Percentiles rank a stretch among this genome's conserved stretches.
phyloP scores from a whole-genome alignment of 352 stramenopile genomes.

The Phytophthora idaei region DNA sequence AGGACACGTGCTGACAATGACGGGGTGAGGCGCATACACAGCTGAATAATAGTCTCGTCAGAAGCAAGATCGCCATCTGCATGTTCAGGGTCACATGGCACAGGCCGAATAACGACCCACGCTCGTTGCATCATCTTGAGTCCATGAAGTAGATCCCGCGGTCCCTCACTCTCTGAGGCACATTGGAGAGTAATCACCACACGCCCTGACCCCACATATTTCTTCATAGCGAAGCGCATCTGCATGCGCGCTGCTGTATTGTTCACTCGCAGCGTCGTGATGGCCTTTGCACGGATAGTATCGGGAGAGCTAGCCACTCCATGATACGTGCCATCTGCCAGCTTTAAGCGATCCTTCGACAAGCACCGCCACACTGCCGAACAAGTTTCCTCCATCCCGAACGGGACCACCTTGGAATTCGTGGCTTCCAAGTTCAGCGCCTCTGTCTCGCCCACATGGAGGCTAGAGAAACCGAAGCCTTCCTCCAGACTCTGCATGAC shows the following conservation, averaged over 20 bases:
- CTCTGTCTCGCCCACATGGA: slow-evolving; percentile 32
- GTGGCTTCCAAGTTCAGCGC: slow-evolving; percentile 45
- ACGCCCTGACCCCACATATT: slow-evolving; percentile 29
- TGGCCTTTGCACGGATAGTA: slow-evolving; percentile 49
- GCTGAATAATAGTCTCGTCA: slow-evolving; percentile 51
- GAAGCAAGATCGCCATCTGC: background rate
- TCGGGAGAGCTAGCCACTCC: slow-evolving; percentile 32
- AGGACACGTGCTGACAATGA: slow-evolving; percentile 33
- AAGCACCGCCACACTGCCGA: slow-evolving; percentile 47
- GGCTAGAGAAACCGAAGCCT: slow-evolving; percentile 35
- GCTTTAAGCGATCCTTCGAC: slow-evolving; percentile 38
- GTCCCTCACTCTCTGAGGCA: slow-evolving; percentile 40
- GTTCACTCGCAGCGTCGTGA: slow-evolving; percentile 45
- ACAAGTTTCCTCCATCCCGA: slow-evolving; percentile 43
- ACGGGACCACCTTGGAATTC: slow-evolving; percentile 52
- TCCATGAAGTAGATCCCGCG: slow-evolving; percentile 38
- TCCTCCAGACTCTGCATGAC: slow-evolving; percentile 39
- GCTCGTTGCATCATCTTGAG: slow-evolving; percentile 50
- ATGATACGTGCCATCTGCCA: slow-evolving; percentile 49
- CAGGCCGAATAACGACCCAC: slow-evolving; percentile 44
- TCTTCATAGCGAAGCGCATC: slow-evolving; percentile 50
- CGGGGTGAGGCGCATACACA: slow-evolving; percentile 60
- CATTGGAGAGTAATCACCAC: slow-evolving; percentile 38
- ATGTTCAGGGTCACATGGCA: slow-evolving; percentile 16
- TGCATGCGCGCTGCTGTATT: slow-evolving; percentile 35